Conservation (phyloP, 352 stramenopile species). For the Aphanomyces astaci region DNA sequence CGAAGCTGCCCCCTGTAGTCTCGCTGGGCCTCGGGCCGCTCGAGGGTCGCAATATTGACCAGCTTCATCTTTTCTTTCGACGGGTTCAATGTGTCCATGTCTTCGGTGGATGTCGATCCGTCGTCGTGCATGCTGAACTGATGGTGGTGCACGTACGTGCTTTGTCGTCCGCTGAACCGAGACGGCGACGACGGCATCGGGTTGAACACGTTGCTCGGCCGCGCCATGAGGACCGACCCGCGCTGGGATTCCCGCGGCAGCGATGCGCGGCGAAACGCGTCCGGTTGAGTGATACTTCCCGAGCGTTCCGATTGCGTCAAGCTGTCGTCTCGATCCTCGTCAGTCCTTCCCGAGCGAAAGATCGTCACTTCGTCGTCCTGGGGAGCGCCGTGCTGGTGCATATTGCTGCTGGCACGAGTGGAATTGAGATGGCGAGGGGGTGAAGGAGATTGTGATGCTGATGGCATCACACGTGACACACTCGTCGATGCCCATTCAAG, state of each 20-base stretch:
- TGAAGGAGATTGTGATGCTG: too few species aligned
- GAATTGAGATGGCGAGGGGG: too few species aligned
- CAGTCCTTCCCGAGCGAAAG: not conserved
- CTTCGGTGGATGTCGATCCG: not conserved
- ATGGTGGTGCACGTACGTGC: not conserved
- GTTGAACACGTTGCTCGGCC: not conserved
- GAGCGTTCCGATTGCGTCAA: not conserved
- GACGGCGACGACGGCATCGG: constrained; percentile 3
- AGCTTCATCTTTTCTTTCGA: constrained; percentile 12
- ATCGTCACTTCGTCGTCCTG: constrained; percentile 7
- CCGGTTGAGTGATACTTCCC: not conserved
- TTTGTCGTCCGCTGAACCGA: not conserved
- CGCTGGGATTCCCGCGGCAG: not conserved
- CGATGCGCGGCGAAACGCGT: not conserved
- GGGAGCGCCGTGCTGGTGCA: not conserved
- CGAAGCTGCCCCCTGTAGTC: constrained; percentile 21
- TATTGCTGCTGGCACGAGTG: too few species aligned
- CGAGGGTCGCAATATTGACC: not conserved
- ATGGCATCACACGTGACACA: not conserved
- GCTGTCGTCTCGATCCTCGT: not conserved
- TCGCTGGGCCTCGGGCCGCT: not conserved
- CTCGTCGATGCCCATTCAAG: not conserved
- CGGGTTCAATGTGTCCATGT: not conserved
- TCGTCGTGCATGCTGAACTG: not conserved
- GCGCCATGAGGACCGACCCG: not conserved